Base-by-base conservation (phyloP, 768 basidiomycete genomes). In the Leucosporidium scottii region DNA sequence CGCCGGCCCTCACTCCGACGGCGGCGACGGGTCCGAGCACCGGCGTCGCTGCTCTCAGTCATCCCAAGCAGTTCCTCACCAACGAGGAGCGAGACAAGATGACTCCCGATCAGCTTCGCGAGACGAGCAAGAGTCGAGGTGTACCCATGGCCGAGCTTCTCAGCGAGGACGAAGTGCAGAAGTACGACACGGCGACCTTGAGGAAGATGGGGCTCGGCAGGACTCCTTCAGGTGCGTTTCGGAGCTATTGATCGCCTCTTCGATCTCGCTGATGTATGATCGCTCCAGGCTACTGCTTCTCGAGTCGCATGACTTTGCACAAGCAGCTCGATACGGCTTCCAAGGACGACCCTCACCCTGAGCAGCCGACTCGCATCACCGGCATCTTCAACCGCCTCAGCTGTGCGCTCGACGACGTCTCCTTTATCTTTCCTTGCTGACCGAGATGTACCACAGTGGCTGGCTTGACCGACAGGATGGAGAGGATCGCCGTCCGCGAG, bases 241-340 rank as follows among this genome's bases (percentile, higher is more conserved):
- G 13, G 23, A 23, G 50, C 25, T 51, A 3, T 23, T 8, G 17
- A 27, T 20, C 12, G 20, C 15, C 2, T 25, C 15, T 18, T 31
- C 15, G 49, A 2, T 2, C 15, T 2, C 5, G 9, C 23, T 50
- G 55, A 7, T 25, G 1, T 23, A 0, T 4, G 12, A 20, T 10
- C 23, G 0, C 4, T 39, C 4, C 67, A 76, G 75, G 73, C 13
- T 76, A 70, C 68, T 74, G 74, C 65, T 98, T 91, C 75, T 88
- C 90, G 30, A 74, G 82, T 0, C 84, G 87, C 71, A 98, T 98
- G 94, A 87, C 89, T 79, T 79, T 85, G 23, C 96, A 97, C 79
- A 85, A 83, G 60, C 85, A 84, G 53, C 71, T 78, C 39, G 79
- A 81, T 28, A 83, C 81, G 23, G 82, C 82, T 61, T 83, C 83